Conservation (phyloP, 352 stramenopile genomes). For the Globisporangium canariense region DNA sequence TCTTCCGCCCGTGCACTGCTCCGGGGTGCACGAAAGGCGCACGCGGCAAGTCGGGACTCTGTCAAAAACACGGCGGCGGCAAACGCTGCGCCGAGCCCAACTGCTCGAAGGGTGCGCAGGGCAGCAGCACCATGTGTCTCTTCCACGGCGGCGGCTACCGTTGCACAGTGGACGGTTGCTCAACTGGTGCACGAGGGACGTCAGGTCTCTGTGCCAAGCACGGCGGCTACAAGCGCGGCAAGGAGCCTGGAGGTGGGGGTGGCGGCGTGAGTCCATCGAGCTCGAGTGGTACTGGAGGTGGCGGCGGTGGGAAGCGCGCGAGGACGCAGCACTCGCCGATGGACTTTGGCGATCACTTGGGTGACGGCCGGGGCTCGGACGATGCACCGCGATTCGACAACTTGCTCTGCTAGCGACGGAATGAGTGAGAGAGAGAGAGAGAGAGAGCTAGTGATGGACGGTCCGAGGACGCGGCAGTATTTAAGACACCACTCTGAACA, state of each 20-base stretch:
- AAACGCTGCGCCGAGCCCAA: slow-evolving; percentile 59
- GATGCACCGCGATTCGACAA: slow-evolving; percentile 2
- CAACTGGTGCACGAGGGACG: slow-evolving; percentile 67
- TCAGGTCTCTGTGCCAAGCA: slow-evolving; percentile 79
- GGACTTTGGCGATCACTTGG: neutral
- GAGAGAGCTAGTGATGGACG: neutral
- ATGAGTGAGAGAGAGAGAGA: neutral
- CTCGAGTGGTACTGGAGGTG: neutral
- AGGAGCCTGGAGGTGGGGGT: slow-evolving; percentile 8
- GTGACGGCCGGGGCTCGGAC: neutral
- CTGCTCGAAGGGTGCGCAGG: slow-evolving; percentile 82
- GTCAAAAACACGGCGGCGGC: slow-evolving; percentile 83
- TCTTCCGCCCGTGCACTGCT: slow-evolving; percentile 58
- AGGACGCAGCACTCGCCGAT: slow-evolving; percentile 19
- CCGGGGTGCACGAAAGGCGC: slow-evolving; percentile 73
- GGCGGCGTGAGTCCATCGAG: slow-evolving; percentile 3
- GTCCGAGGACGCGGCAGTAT: slow-evolving; percentile 1
- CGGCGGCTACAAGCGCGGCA: slow-evolving; percentile 71
- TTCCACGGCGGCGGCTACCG: slow-evolving; percentile 85
- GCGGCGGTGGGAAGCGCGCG: slow-evolving; percentile 15
- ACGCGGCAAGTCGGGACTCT: slow-evolving; percentile 77
- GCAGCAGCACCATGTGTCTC: slow-evolving; percentile 68
- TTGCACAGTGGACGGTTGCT: slow-evolving; percentile 70
- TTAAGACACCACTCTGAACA: slow-evolving; percentile 12
- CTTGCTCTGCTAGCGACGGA: slow-evolving; percentile 9